Base-by-base conservation (phyloP, 768 basidiomycete genomes). In the Tulasnella sp. region DNA sequence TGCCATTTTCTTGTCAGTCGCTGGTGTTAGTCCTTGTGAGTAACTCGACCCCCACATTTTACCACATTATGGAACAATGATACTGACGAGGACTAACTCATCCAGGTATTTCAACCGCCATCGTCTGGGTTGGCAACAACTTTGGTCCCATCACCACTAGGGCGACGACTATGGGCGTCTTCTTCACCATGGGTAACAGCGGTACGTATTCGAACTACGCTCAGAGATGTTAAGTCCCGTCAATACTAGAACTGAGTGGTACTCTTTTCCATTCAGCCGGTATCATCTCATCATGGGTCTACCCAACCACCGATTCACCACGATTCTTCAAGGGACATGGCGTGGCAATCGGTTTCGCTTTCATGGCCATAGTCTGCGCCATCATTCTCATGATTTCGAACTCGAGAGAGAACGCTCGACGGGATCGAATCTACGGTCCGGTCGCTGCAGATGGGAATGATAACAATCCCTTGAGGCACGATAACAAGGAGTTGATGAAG, bases 181-280 rank as follows among this genome's bases (percentile, higher is more conserved):
- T 65, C 56, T 65, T 67, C 63, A 64, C 50, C 2, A 13, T 53
- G 53, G 66, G 67, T 15, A 68, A 68, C 62, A 58, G 58, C 3
- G 64, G 61, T 4, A 65, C 66, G 65, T 56, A 38, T 64, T 27
- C 27, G 38, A 1, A 61, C 61, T 10, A 29, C 19, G 24, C 29
- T 44, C 21, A 58, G 61, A 48, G 52, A 61, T 24, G 13, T 19
- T 13, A 43, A 13, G 42, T 43, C 42, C 19, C 19, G 13, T 43
- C 19, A 13, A 43, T 43, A 13, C 42, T n/a, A n/a, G n/a, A n/a
- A n/a, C n/a, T n/a, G n/a, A n/a, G n/a, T n/a, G n/a, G n/a, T n/a
- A n/a, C n/a, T n/a, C n/a, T n/a, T n/a, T n/a, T n/a, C n/a, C n/a
- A n/a, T n/a, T n/a, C 34, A 48, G 27, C 47, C n/a, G 47, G 27